Evolutionary conservation across 2,329 filamentous ascomycete species (phyloP), one percentile per base, ranked within the genome.

Genomic region (Sclerotinia borealis): DNA sequence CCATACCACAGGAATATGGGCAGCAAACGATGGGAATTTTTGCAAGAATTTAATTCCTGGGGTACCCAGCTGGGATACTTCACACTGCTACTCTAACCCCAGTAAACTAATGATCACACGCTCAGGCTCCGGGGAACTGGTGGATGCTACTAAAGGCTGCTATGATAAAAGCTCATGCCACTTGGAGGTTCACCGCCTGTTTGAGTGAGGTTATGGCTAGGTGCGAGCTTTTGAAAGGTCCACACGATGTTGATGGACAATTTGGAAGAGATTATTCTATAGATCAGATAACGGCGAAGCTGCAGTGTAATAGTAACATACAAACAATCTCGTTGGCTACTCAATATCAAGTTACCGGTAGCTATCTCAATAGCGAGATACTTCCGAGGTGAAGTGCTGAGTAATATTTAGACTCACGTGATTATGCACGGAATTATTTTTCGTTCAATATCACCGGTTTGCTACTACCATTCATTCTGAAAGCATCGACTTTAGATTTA

Each of bases 101-200:
- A 31, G 39, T 34, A 31, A 25, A 45, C n/a, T 56, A 10, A 56
- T 61, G 34, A 52, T 61, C 58, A 61, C 47, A 61, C 36, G 58
- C 58, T 41, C 43, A 37, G 54, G 54, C 48, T 61, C 58, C 58
- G 58, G 58, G 58, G 58, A 61, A 60, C 39, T 52, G 58, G 58
- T 61, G 58, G 58, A 61, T 25, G 39, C 39, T 31, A 9, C 19
- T 19, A 47, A 22, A 43, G 27, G 37, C 15, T 45, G 54, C 19
- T 45, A 45, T 10, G 41, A 43, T 45, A 8, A 50, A 39, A 61
- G 48, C 54, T 45, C 45, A 11, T 34, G 7, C 54, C 54, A 56
- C 41, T 45, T 36, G 29, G 39, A 56, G 29, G 39, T 25, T 56
- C 54, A 56, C 54, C 54, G 54, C 54, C 54, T 45, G 54, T 56